Base-by-base conservation (phyloP, 1,284 basidiomycete genomes). In the Ganoderma lucidum region DNA sequence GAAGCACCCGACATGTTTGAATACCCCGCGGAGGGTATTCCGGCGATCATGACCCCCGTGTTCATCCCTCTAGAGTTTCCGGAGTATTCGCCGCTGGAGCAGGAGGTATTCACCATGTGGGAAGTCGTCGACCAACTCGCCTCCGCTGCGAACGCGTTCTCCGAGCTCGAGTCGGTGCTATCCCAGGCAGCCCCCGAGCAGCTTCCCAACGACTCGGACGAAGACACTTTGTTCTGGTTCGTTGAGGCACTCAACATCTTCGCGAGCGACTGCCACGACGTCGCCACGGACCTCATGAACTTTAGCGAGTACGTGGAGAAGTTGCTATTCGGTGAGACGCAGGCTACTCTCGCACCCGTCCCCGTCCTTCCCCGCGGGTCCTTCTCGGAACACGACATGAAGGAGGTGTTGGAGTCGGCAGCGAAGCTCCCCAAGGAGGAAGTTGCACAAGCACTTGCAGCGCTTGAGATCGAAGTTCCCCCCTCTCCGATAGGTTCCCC, bases 101-200 rank as follows among this genome's bases (percentile, higher is more conserved):
- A 73, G 65, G 72, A 73, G 37, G 69, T 51, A 4, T 66, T 64
- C 63, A 66, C 56, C 10, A 69, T 68, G 42, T 67, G 68, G 63
- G 70, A 71, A 37, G 70, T 73, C 62, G 67, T 71, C 55, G 72
- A 73, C 63, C 64, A 71, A 62, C 70, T 73, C 44, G 67, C 70
- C 8, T 65, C 63, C 10, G 70, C 69, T 6, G 68, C 67, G 2
- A 64, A 68, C 42, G 67, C 63, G 32, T 69, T 73, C 62, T 53
- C 66, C 12, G 70, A 63, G 15, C 60, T 73, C 35, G 70, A 73
- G 28, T 56, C 53, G 32, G 51, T 63, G 35, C 62, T 73, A 1
- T 60, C 66, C 0, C 62, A 55, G 17, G 69, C 64, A 2, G 28
- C 56, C 42, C 39, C 63, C 12, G 53, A 59, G 0, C 62, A 64